phyloP scores from a whole-genome alignment of 2,329 filamentous ascomycete genomes.

The Fusarium xyrophilum region DNA sequence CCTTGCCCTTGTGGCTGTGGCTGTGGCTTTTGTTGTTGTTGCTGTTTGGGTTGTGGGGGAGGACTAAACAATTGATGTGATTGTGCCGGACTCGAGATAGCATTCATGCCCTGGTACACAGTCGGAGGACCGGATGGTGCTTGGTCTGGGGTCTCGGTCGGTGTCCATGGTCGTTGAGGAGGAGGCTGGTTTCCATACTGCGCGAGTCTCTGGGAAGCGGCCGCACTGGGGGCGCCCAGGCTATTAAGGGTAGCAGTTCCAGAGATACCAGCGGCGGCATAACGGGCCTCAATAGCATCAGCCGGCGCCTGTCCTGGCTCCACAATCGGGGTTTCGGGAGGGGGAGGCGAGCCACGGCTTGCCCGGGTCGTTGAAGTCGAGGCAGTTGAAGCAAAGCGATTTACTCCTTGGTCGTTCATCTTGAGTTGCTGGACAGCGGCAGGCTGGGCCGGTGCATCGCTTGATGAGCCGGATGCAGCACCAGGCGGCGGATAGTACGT shows the following conservation, averaged over 20 bases:
- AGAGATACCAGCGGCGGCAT: constrained; percentile 89
- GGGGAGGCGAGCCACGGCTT: constrained; percentile 89
- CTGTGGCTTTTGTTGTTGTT: constrained; percentile 22
- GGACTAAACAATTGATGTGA: constrained; percentile 44
- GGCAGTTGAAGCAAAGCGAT: constrained; percentile 77
- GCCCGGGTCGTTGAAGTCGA: constrained; percentile 94
- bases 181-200: constrained; percentile 69
- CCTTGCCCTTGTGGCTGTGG: constrained; percentile 45
- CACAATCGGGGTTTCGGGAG: constrained; percentile 87
- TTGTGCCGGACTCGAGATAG: constrained; percentile 63
- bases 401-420: constrained; percentile 59
- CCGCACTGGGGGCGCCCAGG: constrained; percentile 74
- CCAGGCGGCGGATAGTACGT: constrained; percentile 68
- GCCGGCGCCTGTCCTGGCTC: constrained; percentile 74
- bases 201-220: constrained; percentile 79
- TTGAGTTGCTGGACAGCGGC: constrained; percentile 34
- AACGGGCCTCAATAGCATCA: constrained; percentile 87
- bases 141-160: constrained; percentile 86
- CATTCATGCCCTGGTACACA: constrained; percentile 85
- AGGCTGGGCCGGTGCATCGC: constrained; percentile 41
- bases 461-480: constrained; percentile 45
- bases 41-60: constrained; percentile 50
- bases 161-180: constrained; percentile 80
- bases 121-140: constrained; percentile 89
- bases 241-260: constrained; percentile 82